These are phyloP conservation scores for Colletotrichum cuscutae DNA, from an alignment of 2,329 filamentous ascomycete species.

Conservation along the genomic window DNA sequence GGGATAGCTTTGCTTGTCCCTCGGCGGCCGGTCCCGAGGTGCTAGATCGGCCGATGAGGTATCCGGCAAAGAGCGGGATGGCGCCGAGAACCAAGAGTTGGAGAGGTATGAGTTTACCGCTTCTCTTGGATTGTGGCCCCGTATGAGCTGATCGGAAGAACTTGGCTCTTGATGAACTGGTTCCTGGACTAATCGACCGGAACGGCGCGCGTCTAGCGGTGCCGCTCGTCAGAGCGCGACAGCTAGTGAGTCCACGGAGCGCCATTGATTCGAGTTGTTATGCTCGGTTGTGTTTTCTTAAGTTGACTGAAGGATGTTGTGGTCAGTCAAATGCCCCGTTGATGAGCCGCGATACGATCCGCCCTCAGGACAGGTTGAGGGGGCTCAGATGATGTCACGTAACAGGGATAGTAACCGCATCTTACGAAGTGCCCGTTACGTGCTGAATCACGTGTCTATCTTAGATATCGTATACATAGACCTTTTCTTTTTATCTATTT, in stretches of 20 bases:
- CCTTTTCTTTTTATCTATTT: too few relatives aligned
- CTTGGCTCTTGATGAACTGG: not conserved
- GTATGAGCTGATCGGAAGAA: not conserved
- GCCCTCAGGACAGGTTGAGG: too few relatives aligned
- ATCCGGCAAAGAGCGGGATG: slow-evolving; percentile 10
- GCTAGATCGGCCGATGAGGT: slow-evolving; percentile 11
- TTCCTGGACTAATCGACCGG: not conserved
- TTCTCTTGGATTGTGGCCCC: not conserved
- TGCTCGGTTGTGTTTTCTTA: not conserved
- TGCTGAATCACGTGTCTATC: too few relatives aligned
- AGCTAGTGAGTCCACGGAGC: not conserved
- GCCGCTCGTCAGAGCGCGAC: not conserved
- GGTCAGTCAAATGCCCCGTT: not conserved
- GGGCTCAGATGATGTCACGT: too few relatives aligned
- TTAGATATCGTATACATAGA: too few relatives aligned
- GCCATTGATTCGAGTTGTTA: not conserved
- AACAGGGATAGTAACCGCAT: too few relatives aligned
- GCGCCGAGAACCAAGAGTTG: slow-evolving; percentile 16
- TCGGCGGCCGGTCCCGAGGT: not conserved
- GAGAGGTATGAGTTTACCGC: not conserved
- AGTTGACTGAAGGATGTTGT: not conserved
- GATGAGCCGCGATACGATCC: not conserved
- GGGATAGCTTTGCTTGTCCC: not conserved
- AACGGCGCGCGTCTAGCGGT: not conserved
- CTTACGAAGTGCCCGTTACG: too few relatives aligned